A percentile compares a stretch with the other conserved stretches of the same genome.
Evolutionary conservation across 306 rosid species (phyloP).

Genomic region (Oxytropis ochrocephala): DNA sequence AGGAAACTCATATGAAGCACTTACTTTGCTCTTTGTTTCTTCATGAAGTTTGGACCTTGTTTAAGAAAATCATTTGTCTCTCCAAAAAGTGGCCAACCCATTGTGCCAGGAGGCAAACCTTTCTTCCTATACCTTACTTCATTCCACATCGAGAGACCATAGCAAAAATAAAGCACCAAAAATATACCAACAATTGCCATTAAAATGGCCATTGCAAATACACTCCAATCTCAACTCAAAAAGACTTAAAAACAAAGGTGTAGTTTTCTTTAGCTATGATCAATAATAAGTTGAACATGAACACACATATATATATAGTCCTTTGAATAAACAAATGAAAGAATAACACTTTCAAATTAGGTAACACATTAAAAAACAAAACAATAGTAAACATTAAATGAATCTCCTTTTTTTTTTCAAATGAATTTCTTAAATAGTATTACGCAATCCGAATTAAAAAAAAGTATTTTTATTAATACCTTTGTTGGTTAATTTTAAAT

Average conservation of each 20-base stretch:
- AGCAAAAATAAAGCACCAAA: conserved; percentile 69
- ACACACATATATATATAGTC: conserved; percentile 48
- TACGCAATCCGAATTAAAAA: too few relatives aligned
- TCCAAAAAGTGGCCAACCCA: conserved; percentile 99
- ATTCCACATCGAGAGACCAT: conserved; percentile 86
- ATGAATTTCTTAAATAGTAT: too few relatives aligned
- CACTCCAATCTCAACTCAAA: conserved; percentile 26
- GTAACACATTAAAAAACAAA: too few relatives aligned
- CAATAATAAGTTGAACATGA: conserved; percentile 32
- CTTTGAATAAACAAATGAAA: conserved; percentile 5
- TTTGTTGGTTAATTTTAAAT: too few relatives aligned
- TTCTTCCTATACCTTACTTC: conserved; percentile 69
- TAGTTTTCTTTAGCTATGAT: conserved; percentile 28
- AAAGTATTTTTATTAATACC: too few relatives aligned
- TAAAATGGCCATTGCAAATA: conserved; percentile 60
- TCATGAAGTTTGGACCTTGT: conserved; percentile 96
- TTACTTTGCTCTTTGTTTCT: conserved; percentile 86
- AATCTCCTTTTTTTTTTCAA: too few relatives aligned
- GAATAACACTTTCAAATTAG: too few relatives aligned
- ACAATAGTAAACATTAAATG: too few relatives aligned
- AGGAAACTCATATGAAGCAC: not conserved
- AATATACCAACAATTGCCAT: conserved; percentile 32
- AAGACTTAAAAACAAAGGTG: conserved; percentile 22
- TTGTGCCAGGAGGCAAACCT: conserved; percentile 93
- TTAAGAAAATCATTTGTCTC: conserved; percentile 96